These are phyloP conservation scores for Batrachochytrium dendrobatidis DNA, from an alignment of 371 early-diverging fungal genomes.

Conservation along the genomic window DNA sequence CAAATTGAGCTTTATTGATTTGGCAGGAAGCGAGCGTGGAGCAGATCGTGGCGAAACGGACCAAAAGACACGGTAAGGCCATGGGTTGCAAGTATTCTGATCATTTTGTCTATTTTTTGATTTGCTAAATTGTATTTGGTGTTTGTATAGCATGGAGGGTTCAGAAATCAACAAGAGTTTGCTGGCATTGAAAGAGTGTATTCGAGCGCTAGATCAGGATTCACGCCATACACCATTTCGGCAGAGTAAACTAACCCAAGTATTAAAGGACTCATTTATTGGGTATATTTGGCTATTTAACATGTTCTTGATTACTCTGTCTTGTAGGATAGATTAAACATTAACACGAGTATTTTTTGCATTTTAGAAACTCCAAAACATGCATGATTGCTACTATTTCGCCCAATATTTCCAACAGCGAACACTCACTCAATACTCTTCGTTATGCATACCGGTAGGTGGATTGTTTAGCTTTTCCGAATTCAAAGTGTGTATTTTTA, in stretches of 20 bases:
- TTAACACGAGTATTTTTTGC: too few relatives aligned
- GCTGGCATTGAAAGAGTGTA: conserved; percentile 95
- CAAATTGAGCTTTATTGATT: conserved; percentile 95
- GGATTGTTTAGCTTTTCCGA: too few relatives aligned
- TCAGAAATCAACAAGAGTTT: conserved; percentile 98
- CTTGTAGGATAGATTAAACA: too few relatives aligned
- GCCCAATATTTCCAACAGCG: conserved; percentile 84
- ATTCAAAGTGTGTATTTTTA: too few relatives aligned
- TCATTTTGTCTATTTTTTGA: not conserved
- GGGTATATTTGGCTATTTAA: conserved; percentile 48
- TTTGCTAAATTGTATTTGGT: not conserved
- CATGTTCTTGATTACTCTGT: too few relatives aligned
- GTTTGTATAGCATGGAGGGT: conserved; percentile 80
- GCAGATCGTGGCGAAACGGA: conserved; percentile 93
- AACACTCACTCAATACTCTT: conserved; percentile 96
- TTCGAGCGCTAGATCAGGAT: conserved; percentile 90
- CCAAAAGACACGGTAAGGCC: conserved; percentile 68
- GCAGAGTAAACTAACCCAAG: conserved; percentile 95
- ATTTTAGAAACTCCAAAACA: conserved; percentile 81
- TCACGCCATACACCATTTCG: conserved; percentile 93
- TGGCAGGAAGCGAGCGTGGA: conserved; percentile 98
- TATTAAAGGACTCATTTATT: conserved; percentile 95
- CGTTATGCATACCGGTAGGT: conserved; percentile 89
- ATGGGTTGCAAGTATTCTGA: not conserved
- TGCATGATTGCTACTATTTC: conserved; percentile 97